Conservation (phyloP, 306 rosid species). For the Vachellia pachyceras region DNA sequence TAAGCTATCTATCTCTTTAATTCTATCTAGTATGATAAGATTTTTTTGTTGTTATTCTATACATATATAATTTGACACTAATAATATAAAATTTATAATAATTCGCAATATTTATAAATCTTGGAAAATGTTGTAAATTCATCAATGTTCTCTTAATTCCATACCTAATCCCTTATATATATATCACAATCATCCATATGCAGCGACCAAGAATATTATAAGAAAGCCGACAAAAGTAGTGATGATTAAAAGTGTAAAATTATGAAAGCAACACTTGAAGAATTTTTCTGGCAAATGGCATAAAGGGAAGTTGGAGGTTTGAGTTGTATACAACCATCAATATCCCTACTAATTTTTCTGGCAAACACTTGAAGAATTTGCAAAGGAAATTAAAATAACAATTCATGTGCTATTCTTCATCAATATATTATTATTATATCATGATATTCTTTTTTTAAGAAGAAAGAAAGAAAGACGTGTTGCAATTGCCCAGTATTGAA, state of each 20-base stretch:
- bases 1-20: too few relatives aligned
- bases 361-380: not conserved
- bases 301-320: constrained; percentile 40
- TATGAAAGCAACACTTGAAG: not conserved
- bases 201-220: not conserved
- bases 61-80: not conserved
- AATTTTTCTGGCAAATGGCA: not conserved
- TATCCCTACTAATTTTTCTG: constrained; percentile 26
- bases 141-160: not conserved
- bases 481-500: constrained; percentile 17
- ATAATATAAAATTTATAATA: not conserved
- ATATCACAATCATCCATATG: not conserved
- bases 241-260: not conserved
- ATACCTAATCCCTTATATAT: not conserved
- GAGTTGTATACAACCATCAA: constrained; percentile 55
- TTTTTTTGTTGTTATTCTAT: too few relatives aligned
- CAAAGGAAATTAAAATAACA: not conserved
- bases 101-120: not conserved
- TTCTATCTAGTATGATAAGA: too few relatives aligned
- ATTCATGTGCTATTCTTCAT: not conserved
- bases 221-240: not conserved
- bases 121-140: not conserved
- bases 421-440: not conserved
- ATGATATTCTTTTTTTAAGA: not conserved
- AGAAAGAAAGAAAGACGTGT: not conserved